Conservation (phyloP, 805 yeast genomes). For the Suhomyces canberraensis region DNA sequence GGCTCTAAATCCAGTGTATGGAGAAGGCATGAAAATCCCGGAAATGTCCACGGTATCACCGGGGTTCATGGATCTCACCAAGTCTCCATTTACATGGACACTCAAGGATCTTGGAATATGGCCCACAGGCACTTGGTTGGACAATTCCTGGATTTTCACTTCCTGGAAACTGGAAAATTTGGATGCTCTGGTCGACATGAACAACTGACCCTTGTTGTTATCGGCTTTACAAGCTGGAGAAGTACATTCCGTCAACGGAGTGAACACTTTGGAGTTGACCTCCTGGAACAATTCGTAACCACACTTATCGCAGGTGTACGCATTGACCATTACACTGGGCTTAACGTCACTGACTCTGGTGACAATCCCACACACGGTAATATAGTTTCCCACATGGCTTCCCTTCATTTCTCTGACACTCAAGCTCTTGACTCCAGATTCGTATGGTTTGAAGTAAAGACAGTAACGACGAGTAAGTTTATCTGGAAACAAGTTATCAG, state of each 20-base stretch:
- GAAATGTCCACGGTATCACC: constrained; percentile 94
- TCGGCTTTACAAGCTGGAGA: constrained; percentile 76
- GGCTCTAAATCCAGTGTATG: constrained; percentile 94
- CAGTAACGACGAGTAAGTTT: constrained; percentile 82
- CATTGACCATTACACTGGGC: constrained; percentile 86
- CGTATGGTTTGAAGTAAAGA: constrained; percentile 80
- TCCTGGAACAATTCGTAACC: constrained; percentile 97
- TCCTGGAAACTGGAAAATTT: constrained; percentile 95
- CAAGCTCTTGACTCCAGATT: constrained; percentile 52
- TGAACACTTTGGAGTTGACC: constrained; percentile 76
- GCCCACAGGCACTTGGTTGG: constrained; percentile 96
- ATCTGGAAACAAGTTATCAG: constrained; percentile 70
- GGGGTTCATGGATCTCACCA: constrained; percentile 83
- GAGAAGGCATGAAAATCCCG: constrained; percentile 90
- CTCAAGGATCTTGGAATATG: constrained; percentile 89
- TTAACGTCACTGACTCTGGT: constrained; percentile 96
- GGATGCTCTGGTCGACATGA: constrained; percentile 92
- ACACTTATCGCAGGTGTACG: constrained; percentile 96
- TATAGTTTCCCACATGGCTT: constrained; percentile 73
- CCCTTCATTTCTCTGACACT: constrained; percentile 93
- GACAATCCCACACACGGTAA: constrained; percentile 90
- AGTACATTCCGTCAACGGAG: constrained; percentile 85
- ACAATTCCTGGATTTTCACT: constrained; percentile 88
- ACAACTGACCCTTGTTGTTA: constrained; percentile 81
- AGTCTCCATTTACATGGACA: constrained; percentile 86